A percentile compares a stretch with the other conserved stretches of the same genome.
These are phyloP conservation scores for Obba rivulosa DNA, from an alignment of 768 basidiomycete species.

Conservation along the genomic window DNA sequence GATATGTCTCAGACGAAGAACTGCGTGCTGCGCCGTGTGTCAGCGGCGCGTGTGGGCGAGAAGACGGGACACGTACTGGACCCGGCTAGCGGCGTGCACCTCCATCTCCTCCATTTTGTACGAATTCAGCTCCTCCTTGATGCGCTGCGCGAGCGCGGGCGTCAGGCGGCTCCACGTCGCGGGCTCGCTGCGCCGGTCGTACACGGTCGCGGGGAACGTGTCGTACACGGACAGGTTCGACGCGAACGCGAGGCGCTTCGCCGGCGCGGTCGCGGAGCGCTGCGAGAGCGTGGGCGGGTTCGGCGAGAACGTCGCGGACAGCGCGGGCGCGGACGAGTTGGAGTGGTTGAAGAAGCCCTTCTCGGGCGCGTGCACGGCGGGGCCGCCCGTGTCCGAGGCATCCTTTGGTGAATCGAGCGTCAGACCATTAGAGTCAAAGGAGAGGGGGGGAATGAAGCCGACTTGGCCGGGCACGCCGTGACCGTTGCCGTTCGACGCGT, in stretches of 20 bases:
- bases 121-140: slow-evolving; percentile 97
- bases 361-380: slow-evolving; percentile 28
- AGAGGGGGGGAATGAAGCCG: slow-evolving; percentile 49
- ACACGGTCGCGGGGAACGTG: slow-evolving; percentile 88
- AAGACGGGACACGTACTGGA: slow-evolving; percentile 58
- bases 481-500: slow-evolving; percentile 34
- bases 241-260: slow-evolving; percentile 82
- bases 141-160: slow-evolving; percentile 89
- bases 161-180: slow-evolving; percentile 97
- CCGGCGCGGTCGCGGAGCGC: slow-evolving; percentile 62
- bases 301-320: slow-evolving; percentile 51
- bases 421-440: slow-evolving; percentile 41
- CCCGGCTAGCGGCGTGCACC: slow-evolving; percentile 88
- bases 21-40: slow-evolving; percentile 55
- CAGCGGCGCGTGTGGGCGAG: slow-evolving; percentile 7
- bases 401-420: slow-evolving; percentile 36
- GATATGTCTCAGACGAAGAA: slow-evolving; percentile 67
- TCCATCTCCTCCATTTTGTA: slow-evolving; percentile 99
- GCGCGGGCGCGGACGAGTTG: slow-evolving; percentile 87
- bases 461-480: slow-evolving; percentile 11
- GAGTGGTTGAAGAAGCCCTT: slow-evolving; percentile 76
- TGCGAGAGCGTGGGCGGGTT: slow-evolving; percentile 52
- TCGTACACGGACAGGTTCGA: slow-evolving; percentile 92
- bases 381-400: slow-evolving; percentile 27
- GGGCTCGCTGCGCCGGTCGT: slow-evolving; percentile 92